These are phyloP conservation scores for Fusarium devonianum DNA, from an alignment of 2,329 filamentous ascomycete species.

Conservation along the genomic window DNA sequence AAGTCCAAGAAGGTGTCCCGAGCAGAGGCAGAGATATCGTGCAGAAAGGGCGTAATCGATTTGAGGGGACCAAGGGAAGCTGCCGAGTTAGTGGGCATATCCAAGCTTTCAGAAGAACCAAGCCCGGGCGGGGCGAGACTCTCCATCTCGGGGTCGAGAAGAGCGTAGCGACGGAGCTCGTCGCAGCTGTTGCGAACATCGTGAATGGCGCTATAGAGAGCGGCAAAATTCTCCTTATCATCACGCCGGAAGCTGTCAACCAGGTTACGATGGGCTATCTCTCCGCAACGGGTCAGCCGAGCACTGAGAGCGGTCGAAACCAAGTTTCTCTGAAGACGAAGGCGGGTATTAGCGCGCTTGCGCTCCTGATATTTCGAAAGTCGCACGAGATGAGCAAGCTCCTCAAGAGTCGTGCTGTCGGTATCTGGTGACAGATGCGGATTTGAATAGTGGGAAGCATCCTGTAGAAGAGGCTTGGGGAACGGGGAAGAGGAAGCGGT, in stretches of 20 bases:
- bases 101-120: conserved; percentile 58
- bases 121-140: conserved; percentile 53
- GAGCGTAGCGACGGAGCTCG: conserved; percentile 72
- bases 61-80: conserved; percentile 48
- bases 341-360: conserved; percentile 75
- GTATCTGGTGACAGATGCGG: conserved; percentile 65
- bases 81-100: conserved; percentile 54
- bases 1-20: conserved; percentile 81
- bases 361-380: conserved; percentile 83
- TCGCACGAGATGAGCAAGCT: conserved; percentile 79
- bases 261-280: conserved; percentile 76
- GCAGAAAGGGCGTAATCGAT: conserved; percentile 65
- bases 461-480: conserved; percentile 66
- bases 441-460: conserved; percentile 72
- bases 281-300: conserved; percentile 76
- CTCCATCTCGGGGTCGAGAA: conserved; percentile 77
- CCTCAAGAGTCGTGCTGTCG: conserved; percentile 74
- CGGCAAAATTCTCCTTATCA: conserved; percentile 79
- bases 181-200: conserved; percentile 81
- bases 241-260: conserved; percentile 81
- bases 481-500: conserved; percentile 49
- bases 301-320: conserved; percentile 78
- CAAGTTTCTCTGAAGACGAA: conserved; percentile 76
- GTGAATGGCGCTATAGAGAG: conserved; percentile 78
- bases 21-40: conserved; percentile 78